These are phyloP conservation scores for Mycena crocata DNA, from an alignment of 768 basidiomycete species.

Conservation along the genomic window DNA sequence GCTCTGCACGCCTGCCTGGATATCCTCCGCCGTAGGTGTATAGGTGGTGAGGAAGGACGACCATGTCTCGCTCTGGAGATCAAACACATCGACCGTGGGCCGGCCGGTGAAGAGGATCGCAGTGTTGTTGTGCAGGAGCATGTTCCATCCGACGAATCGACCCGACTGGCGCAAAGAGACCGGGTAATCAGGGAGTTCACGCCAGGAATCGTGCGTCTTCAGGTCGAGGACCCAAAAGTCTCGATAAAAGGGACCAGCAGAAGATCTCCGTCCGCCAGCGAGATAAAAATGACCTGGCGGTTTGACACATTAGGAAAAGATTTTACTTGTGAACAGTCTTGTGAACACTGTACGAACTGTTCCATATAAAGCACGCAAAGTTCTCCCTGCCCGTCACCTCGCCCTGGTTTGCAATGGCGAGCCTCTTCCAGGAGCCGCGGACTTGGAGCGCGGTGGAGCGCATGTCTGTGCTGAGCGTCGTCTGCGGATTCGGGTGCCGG, in stretches of 20 bases:
- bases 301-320: neutral
- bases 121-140: constrained; percentile 40
- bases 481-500: constrained; percentile 44
- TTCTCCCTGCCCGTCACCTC: constrained; percentile 30
- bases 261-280: constrained; percentile 41
- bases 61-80: constrained; percentile 51
- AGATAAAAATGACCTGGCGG: constrained; percentile 43
- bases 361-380: constrained; percentile 45
- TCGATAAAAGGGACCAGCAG: constrained; percentile 42
- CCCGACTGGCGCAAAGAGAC: constrained; percentile 26
- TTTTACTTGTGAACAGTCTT: neutral
- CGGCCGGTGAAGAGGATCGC: constrained; percentile 52
- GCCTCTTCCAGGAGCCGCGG: constrained; percentile 51
- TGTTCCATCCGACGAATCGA: constrained; percentile 38
- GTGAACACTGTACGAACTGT: too few species aligned
- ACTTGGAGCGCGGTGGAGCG: constrained; percentile 42
- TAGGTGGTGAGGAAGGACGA: constrained; percentile 41
- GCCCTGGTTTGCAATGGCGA: constrained; percentile 33
- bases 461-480: constrained; percentile 29
- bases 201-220: constrained; percentile 40
- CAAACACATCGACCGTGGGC: constrained; percentile 46
- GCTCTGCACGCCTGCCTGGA: constrained; percentile 18
- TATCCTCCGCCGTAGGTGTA: constrained; percentile 12
- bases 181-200: constrained; percentile 41
- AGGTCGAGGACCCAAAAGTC: constrained; percentile 44